Percentiles rank a stretch among this genome's conserved stretches.
Evolutionary conservation across 805 yeast species (phyloP).

Genomic region (Ogataea angusta): DNA sequence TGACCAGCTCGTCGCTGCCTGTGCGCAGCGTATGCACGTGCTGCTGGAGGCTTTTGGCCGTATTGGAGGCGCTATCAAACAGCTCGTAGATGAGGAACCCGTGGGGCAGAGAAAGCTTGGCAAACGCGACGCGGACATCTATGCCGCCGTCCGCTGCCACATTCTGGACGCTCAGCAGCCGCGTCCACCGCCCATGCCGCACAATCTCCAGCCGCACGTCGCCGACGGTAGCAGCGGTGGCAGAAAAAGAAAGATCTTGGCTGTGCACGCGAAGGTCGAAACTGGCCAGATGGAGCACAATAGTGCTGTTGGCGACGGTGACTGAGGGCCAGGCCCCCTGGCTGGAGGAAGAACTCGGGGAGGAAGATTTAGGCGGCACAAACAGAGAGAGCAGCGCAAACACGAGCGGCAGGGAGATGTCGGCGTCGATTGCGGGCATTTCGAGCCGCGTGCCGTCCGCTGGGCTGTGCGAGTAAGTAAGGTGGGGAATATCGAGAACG

Average conservation of each 20-base stretch:
- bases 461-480: no score
- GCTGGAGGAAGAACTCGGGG: background rate
- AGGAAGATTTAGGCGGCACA: background rate
- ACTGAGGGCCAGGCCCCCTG: background rate
- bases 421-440: background rate
- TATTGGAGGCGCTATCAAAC: constrained; percentile 73
- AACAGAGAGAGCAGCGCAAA: background rate
- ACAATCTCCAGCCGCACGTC: background rate
- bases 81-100: constrained; percentile 71
- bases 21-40: constrained; percentile 47
- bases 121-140: constrained; percentile 32
- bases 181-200: constrained; percentile 39
- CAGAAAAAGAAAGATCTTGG: background rate
- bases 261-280: background rate
- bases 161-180: constrained; percentile 29
- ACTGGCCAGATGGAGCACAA: background rate
- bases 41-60: constrained; percentile 65
- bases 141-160: constrained; percentile 9
- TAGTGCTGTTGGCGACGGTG: background rate
- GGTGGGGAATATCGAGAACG: background rate
- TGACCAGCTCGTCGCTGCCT: constrained; percentile 35
- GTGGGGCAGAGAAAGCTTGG: constrained; percentile 64
- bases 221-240: background rate
- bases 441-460: background rate
- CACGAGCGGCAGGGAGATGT: background rate